Conservation (phyloP, 305 asterid species). For the Rubia peregrina region DNA sequence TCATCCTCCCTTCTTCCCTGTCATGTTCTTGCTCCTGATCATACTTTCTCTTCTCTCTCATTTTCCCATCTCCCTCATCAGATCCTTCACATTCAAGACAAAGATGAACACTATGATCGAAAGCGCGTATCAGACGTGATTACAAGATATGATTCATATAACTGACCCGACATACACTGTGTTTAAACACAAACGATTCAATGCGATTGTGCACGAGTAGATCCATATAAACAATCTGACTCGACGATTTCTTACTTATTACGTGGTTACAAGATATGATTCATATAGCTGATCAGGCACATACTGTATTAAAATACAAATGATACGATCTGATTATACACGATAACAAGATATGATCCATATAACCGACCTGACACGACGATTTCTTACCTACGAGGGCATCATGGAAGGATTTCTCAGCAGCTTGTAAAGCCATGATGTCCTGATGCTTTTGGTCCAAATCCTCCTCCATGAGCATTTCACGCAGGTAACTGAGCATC, state of each 20-base stretch:
- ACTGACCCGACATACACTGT: too few species aligned
- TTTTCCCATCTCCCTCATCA: conserved; percentile 9
- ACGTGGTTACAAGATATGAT: background rate
- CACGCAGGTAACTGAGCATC: conserved; percentile 42
- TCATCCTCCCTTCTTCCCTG: conserved; percentile 16
- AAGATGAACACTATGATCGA: too few species aligned
- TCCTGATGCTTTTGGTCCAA: conserved; percentile 51
- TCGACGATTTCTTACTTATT: conserved; percentile 7
- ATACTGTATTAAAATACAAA: background rate
- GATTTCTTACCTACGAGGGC: conserved; percentile 28
- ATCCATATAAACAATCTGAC: too few species aligned
- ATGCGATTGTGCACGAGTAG: too few species aligned
- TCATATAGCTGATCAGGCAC: background rate
- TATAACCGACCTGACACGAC: background rate
- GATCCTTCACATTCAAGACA: conserved; percentile 4
- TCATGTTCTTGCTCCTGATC: background rate
- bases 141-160: background rate
- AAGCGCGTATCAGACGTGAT: background rate
- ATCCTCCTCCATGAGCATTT: conserved; percentile 68
- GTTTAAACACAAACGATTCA: too few species aligned
- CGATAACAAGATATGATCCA: background rate
- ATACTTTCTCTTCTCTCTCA: conserved; percentile 1
- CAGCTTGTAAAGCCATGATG: conserved; percentile 55
- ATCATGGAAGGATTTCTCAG: conserved; percentile 63
- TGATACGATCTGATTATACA: background rate